Percentiles rank a stretch among this genome's conserved stretches.
Evolutionary conservation across 2,329 filamentous ascomycete species (phyloP).

Genomic region (Xylaria arbuscula): DNA sequence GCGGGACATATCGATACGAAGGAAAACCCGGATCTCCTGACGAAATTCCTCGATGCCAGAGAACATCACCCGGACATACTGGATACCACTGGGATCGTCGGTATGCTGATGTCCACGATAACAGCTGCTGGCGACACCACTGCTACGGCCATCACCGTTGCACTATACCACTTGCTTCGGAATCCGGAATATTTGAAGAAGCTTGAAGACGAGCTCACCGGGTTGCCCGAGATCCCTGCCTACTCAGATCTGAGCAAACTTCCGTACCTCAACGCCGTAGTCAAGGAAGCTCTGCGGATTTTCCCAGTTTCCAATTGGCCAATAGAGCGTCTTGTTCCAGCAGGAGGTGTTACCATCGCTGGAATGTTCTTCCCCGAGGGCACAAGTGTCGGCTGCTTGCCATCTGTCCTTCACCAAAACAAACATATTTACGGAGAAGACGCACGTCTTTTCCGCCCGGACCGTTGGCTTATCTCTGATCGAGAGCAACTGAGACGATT

Average conservation of each 20-base stretch:
- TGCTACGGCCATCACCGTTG: conserved; percentile 36
- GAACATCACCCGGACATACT: conserved; percentile 39
- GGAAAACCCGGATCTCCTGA: not conserved
- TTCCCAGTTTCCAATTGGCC: conserved; percentile 70
- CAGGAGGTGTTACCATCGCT: conserved; percentile 62
- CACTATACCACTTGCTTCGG: conserved; percentile 53
- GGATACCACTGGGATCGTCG: conserved; percentile 38
- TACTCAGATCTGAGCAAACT: conserved; percentile 40
- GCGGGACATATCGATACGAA: not conserved
- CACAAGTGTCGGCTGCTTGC: conserved; percentile 69
- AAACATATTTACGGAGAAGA: conserved; percentile 67
- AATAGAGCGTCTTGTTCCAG: conserved; percentile 70
- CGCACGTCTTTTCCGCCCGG: conserved; percentile 65
- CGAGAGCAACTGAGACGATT: conserved; percentile 37
- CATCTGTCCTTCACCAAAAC: conserved; percentile 70
- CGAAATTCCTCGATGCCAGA: conserved; percentile 40
- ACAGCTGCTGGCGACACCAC: conserved; percentile 45
- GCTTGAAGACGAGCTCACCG: conserved; percentile 41
- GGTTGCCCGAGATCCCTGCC: conserved; percentile 38
- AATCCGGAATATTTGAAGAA: conserved; percentile 63
- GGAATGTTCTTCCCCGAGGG: conserved; percentile 44
- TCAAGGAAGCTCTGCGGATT: conserved; percentile 41
- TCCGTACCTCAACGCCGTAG: conserved; percentile 44
- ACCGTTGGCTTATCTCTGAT: conserved; percentile 60
- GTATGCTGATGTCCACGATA: conserved; percentile 45